These are phyloP conservation scores for Fraxinus latifolia DNA, from an alignment of 305 asterid genomes.

Conservation along the genomic window DNA sequence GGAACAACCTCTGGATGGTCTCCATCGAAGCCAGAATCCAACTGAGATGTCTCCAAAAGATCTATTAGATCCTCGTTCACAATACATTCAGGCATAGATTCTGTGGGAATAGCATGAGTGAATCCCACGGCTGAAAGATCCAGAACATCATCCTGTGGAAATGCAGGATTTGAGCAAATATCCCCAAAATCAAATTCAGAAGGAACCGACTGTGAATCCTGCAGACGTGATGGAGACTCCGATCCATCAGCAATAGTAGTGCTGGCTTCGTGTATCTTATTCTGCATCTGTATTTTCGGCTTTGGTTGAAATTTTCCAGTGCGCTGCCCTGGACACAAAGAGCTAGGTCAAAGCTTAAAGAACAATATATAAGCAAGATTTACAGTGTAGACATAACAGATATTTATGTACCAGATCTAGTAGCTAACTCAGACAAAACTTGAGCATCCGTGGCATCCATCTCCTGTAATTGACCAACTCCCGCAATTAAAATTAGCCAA, in stretches of 20 bases:
- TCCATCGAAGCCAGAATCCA: slow-evolving; percentile 33
- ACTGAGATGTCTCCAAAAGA: slow-evolving; percentile 33
- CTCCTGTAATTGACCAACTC: slow-evolving; percentile 45
- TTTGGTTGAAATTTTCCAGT: slow-evolving; percentile 50
- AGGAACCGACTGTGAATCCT: slow-evolving; percentile 28
- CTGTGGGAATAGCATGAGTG: slow-evolving; percentile 32
- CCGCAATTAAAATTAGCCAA: slow-evolving; percentile 5
- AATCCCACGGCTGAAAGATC: slow-evolving; percentile 49
- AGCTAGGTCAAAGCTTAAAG: slow-evolving; percentile 20
- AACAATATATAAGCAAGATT: slow-evolving; percentile 2
- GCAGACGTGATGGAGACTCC: slow-evolving; percentile 27
- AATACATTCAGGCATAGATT: slow-evolving; percentile 37
- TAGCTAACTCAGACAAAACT: slow-evolving; percentile 33
- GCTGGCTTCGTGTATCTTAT: slow-evolving; percentile 23
- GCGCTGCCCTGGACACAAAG: slow-evolving; percentile 37
- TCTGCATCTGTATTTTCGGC: slow-evolving; percentile 37
- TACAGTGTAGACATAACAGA: slow-evolving; percentile 12
- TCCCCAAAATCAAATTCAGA: slow-evolving; percentile 36
- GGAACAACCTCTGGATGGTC: slow-evolving; percentile 33
- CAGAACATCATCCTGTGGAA: slow-evolving; percentile 39
- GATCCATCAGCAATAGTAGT: slow-evolving; percentile 21
- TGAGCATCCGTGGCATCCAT: slow-evolving; percentile 35
- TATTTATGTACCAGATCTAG: slow-evolving; percentile 45
- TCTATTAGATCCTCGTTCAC: slow-evolving; percentile 38
- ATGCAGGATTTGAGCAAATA: slow-evolving; percentile 32